Percentiles rank a stretch among this genome's conserved stretches.
Evolutionary conservation across 169 alveolate species (phyloP).

Genomic region (Cryptosporidium sp.): DNA sequence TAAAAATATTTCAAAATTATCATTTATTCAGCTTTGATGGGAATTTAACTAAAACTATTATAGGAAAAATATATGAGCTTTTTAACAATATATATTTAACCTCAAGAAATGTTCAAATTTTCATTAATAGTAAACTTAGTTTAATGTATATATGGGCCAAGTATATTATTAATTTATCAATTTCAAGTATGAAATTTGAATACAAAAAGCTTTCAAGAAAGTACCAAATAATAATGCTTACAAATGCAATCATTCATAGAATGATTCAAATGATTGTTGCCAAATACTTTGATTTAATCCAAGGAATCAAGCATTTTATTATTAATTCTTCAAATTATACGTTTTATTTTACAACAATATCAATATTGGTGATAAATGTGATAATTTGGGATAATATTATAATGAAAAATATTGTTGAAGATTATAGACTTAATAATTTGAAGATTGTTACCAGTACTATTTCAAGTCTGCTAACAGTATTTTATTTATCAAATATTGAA

Average conservation of each 20-base stretch:
- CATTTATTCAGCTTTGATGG: background rate
- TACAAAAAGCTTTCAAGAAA: conserved; percentile 29
- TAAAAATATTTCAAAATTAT: background rate
- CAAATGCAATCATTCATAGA: background rate
- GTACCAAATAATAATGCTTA: conserved; percentile 8
- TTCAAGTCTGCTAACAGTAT: conserved; percentile 53
- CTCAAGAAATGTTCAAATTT: background rate
- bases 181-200: conserved; percentile 9
- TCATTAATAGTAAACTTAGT: background rate
- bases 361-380: background rate
- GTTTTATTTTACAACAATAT: conserved; percentile 24
- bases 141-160: conserved; percentile 5
- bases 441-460: conserved; percentile 56
- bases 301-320: background rate
- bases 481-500: conserved; percentile 31
- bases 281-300: background rate
- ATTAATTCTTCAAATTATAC: conserved; percentile 35
- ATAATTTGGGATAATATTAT: conserved; percentile 47
- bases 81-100: background rate
- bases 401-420: conserved; percentile 13
- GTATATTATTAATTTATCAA: conserved; percentile 12
- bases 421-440: conserved; percentile 31
- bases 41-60: background rate
- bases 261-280: background rate
- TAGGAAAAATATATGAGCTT: background rate